phyloP scores from a whole-genome alignment of 306 rosid species.

The Canavalia gladiata region DNA sequence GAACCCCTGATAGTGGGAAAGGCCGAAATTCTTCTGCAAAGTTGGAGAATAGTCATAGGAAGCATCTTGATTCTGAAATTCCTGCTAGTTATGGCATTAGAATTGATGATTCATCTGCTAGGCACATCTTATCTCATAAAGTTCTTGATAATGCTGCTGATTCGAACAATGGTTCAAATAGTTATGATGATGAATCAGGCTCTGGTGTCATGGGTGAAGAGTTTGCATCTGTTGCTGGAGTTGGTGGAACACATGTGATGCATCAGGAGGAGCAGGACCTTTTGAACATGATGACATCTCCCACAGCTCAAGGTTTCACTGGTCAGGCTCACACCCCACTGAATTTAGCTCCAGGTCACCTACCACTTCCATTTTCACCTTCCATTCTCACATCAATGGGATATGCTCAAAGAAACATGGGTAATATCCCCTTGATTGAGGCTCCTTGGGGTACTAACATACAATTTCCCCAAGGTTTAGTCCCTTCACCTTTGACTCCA shows the following conservation, averaged over 20 bases:
- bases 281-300: constrained; percentile 74
- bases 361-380: constrained; percentile 69
- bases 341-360: constrained; percentile 64
- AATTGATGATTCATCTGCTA: constrained; percentile 57
- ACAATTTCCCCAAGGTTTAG: constrained; percentile 72
- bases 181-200: constrained; percentile 61
- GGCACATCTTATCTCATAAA: constrained; percentile 49
- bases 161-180: constrained; percentile 57
- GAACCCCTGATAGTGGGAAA: constrained; percentile 65
- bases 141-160: constrained; percentile 57
- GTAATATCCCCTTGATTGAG: constrained; percentile 69
- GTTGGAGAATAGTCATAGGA: constrained; percentile 60
- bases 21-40: constrained; percentile 51
- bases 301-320: constrained; percentile 60
- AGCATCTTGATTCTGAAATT: constrained; percentile 57
- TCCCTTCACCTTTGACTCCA: constrained; percentile 61
- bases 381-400: constrained; percentile 74
- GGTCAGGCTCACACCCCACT: constrained; percentile 70
- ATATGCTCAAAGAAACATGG: constrained; percentile 67
- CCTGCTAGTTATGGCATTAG: constrained; percentile 54
- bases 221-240: constrained; percentile 60
- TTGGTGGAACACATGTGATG: constrained; percentile 69
- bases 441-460: constrained; percentile 73
- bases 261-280: constrained; percentile 86
- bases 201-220: constrained; percentile 63